Evolutionary conservation across 352 stramenopile species (phyloP).

Genomic region (Phytophthora crassamura): DNA sequence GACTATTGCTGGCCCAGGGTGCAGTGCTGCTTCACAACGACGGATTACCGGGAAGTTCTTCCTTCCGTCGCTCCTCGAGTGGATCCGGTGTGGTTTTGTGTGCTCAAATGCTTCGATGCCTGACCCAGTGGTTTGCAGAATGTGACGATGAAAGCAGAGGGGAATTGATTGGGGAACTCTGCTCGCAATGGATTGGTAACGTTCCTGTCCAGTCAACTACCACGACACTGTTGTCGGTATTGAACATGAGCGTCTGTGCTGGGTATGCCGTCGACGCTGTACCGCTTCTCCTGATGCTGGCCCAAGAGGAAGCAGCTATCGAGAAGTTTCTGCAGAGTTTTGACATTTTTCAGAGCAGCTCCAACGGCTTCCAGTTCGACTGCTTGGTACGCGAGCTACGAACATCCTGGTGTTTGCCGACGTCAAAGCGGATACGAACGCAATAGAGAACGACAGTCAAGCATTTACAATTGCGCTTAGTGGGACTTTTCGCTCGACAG

Average conservation of each 20-base stretch:
- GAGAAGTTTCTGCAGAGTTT: slow-evolving; percentile 8
- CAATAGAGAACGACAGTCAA: no score
- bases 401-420: background rate
- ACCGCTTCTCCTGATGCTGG: slow-evolving; percentile 21
- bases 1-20: slow-evolving; percentile 8
- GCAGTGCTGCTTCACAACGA: slow-evolving; percentile 4
- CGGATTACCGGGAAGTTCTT: slow-evolving; percentile 1
- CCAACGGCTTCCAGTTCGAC: slow-evolving; percentile 16
- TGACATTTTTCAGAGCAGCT: slow-evolving; percentile 3
- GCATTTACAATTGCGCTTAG: no score
- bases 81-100: slow-evolving; percentile 6
- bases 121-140: slow-evolving; percentile 15
- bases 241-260: slow-evolving; percentile 8
- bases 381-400: slow-evolving; percentile 12
- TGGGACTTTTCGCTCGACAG: no score
- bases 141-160: slow-evolving; percentile 6
- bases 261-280: slow-evolving; percentile 11
- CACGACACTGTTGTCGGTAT: background rate
- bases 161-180: slow-evolving; percentile 8
- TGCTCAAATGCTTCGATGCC: slow-evolving; percentile 3
- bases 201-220: background rate
- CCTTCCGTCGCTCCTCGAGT: background rate
- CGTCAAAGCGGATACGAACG: no score
- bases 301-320: slow-evolving; percentile 5
- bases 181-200: slow-evolving; percentile 14